Conservation (phyloP, 208 protist species). For the Trypanosomatidae sp. region DNA sequence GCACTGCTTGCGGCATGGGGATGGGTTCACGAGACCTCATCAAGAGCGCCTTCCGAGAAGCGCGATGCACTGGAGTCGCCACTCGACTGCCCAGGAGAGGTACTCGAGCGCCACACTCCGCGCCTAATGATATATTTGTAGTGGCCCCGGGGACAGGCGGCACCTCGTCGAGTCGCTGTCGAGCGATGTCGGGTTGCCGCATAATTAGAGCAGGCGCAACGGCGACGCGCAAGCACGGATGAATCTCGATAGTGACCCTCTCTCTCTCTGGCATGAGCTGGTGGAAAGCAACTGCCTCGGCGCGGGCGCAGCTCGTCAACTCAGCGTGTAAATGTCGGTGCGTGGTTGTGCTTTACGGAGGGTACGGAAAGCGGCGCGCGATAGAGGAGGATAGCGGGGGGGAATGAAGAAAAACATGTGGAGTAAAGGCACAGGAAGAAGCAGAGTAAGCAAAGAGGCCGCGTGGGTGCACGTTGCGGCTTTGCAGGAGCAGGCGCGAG, state of each 20-base stretch:
- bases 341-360: neutral
- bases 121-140: neutral
- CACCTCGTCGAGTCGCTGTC: neutral
- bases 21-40: neutral
- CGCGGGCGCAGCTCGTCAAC: neutral
- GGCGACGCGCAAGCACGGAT: neutral
- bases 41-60: neutral
- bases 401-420: neutral
- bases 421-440: neutral
- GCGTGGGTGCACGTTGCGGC: neutral
- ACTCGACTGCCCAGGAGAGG: neutral
- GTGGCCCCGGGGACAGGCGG: neutral
- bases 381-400: neutral
- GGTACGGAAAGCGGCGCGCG: neutral
- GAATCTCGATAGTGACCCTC: neutral
- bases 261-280: neutral
- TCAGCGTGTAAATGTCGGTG: neutral
- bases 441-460: neutral
- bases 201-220: neutral
- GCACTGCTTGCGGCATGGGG: neutral
- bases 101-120: neutral
- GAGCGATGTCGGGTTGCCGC: neutral
- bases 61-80: neutral
- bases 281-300: neutral
- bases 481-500: neutral